Evolutionary conservation across 345 rosid genomes (phyloP).

Genomic region (Adansonia digitata): DNA sequence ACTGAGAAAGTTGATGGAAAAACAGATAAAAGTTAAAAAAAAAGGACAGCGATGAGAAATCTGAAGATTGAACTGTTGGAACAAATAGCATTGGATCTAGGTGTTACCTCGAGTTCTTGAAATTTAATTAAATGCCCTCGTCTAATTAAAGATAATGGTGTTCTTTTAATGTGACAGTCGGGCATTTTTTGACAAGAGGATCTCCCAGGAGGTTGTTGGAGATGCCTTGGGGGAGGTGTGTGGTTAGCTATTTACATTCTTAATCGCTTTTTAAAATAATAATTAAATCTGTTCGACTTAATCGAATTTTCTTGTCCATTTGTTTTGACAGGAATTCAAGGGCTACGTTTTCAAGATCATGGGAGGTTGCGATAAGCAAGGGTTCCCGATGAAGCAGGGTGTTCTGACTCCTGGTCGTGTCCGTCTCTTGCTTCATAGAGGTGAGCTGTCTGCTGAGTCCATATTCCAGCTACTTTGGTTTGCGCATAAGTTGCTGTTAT

Average conservation of each 20-base stretch:
- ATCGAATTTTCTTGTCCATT: neutral
- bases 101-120: no score
- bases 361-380: constrained; percentile 70
- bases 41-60: neutral
- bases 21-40: neutral
- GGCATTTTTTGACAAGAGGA: constrained; percentile 61
- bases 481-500: no score
- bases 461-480: no score
- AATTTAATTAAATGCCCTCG: neutral
- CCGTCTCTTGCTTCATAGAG: constrained; percentile 60
- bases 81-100: neutral
- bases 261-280: neutral
- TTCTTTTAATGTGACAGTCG: constrained; percentile 30
- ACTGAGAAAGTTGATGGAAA: neutral
- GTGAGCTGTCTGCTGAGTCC: constrained; percentile 21
- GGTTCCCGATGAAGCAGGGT: constrained; percentile 69
- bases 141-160: neutral
- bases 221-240: constrained; percentile 72
- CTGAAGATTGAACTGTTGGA: neutral
- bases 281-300: neutral
- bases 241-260: neutral
- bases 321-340: constrained; percentile 43
- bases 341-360: constrained; percentile 59
- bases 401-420: constrained; percentile 59
- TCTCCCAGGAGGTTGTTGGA: constrained; percentile 77